phyloP scores from a whole-genome alignment of 331 rosid genomes.

The Telfairia occidentalis region DNA sequence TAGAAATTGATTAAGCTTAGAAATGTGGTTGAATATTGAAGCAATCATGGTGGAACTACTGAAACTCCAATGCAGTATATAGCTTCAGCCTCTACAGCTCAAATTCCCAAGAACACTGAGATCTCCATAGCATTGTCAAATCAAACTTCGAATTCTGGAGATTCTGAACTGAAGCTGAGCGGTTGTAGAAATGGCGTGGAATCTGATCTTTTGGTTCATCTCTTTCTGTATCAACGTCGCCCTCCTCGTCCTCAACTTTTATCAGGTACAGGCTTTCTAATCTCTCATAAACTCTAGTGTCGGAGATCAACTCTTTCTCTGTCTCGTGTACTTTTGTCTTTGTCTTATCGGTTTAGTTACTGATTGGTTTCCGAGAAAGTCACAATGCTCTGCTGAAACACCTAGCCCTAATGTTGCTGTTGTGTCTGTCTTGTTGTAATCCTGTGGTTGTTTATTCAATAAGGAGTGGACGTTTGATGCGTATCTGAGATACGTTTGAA shows the following conservation, averaged over 20 bases:
- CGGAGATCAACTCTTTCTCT: background rate
- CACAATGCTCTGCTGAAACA: background rate
- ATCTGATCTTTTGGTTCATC: conserved; percentile 42
- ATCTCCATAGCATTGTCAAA: background rate
- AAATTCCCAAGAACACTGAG: background rate
- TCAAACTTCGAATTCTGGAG: background rate
- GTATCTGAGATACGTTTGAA: background rate
- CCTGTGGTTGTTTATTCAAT: background rate
- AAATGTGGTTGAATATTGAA: background rate
- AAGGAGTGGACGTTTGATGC: conserved; percentile 6
- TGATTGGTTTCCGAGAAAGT: background rate
- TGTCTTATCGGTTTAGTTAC: background rate
- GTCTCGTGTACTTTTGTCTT: too few species aligned
- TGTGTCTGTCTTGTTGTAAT: background rate
- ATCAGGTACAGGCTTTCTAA: conserved; percentile 35
- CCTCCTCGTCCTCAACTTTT: conserved; percentile 56
- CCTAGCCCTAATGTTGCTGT: background rate
- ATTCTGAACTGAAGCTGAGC: background rate
- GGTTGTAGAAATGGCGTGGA: conserved; percentile 38
- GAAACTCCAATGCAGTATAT: background rate
- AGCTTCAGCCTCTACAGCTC: background rate
- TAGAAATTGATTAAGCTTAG: background rate
- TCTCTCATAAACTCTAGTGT: conserved; percentile 2
- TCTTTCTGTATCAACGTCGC: conserved; percentile 54
- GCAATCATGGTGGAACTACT: background rate